These are phyloP conservation scores for Neurospora sp. DNA, from an alignment of 2,329 filamentous ascomycete species.

Conservation along the genomic window DNA sequence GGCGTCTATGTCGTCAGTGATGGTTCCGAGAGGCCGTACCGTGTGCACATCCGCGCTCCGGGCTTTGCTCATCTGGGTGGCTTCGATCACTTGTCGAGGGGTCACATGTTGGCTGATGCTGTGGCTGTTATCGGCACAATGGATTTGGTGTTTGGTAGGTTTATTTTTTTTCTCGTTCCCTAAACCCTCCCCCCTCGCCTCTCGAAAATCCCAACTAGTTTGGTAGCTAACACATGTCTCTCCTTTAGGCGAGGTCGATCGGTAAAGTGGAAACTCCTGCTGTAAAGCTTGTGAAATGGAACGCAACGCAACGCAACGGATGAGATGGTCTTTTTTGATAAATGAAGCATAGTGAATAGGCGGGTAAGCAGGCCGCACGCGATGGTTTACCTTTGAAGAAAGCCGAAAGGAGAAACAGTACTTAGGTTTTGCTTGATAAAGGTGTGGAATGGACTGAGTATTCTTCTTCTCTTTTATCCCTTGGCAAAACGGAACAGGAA, in stretches of 20 bases:
- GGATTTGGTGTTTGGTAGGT: slow-evolving; percentile 80
- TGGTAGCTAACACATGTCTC: slow-evolving; percentile 24
- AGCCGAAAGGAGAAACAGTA: background rate
- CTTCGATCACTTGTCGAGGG: slow-evolving; percentile 87
- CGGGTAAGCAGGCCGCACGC: background rate
- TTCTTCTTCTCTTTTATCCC: background rate
- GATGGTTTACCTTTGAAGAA: background rate
- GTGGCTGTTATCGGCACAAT: slow-evolving; percentile 90
- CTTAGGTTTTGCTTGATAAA: background rate
- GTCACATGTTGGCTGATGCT: slow-evolving; percentile 89
- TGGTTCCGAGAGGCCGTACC: slow-evolving; percentile 89
- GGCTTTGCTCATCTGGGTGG: slow-evolving; percentile 91
- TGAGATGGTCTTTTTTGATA: background rate
- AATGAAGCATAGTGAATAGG: background rate
- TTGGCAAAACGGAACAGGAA: background rate
- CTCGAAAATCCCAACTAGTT: background rate
- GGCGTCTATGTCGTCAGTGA: slow-evolving; percentile 94
- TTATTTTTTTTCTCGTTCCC: background rate
- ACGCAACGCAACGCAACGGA: background rate
- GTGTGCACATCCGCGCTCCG: slow-evolving; percentile 93
- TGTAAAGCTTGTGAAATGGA: background rate
- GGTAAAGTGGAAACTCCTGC: slow-evolving; percentile 27
- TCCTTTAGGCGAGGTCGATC: slow-evolving; percentile 47
- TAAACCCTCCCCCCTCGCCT: background rate
- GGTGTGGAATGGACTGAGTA: background rate